Conservation (phyloP, 441 rosid species). For the Cnidoscolus chayamansa region DNA sequence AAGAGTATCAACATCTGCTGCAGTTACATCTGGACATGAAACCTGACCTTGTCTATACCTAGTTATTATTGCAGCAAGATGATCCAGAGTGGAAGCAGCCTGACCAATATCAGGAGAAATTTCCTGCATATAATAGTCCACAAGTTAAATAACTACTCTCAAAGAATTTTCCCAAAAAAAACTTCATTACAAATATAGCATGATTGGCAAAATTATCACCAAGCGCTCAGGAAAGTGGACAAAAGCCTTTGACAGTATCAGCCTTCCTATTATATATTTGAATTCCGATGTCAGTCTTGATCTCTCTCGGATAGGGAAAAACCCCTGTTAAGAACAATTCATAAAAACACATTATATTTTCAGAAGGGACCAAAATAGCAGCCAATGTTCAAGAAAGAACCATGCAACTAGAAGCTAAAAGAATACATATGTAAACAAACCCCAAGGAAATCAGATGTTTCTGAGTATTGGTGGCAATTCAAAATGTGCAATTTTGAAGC, state of each 20-base stretch:
- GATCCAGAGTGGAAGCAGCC: conserved; percentile 59
- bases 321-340: conserved; percentile 64
- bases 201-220: conserved; percentile 40
- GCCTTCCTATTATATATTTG: conserved; percentile 47
- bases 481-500: conserved; percentile 71
- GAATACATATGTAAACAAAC: conserved; percentile 42
- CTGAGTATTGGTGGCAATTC: conserved; percentile 97
- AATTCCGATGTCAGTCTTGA: conserved; percentile 64
- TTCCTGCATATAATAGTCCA: conserved; percentile 44
- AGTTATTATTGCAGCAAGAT: conserved; percentile 39
- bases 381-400: neutral
- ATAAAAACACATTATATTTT: conserved; percentile 8
- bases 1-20: conserved; percentile 48
- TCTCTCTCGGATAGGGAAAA: conserved; percentile 92
- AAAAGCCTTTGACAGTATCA: conserved; percentile 57
- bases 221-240: conserved; percentile 31
- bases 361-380: neutral
- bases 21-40: conserved; percentile 33
- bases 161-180: conserved; percentile 16
- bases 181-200: neutral
- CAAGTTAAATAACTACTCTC: conserved; percentile 19
- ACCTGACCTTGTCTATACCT: conserved; percentile 48
- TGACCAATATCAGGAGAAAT: conserved; percentile 62
- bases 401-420: neutral
- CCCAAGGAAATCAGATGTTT: conserved; percentile 98